Evolutionary conservation across 805 yeast species (phyloP).

Genomic region (Suhomyces canberraensis): DNA sequence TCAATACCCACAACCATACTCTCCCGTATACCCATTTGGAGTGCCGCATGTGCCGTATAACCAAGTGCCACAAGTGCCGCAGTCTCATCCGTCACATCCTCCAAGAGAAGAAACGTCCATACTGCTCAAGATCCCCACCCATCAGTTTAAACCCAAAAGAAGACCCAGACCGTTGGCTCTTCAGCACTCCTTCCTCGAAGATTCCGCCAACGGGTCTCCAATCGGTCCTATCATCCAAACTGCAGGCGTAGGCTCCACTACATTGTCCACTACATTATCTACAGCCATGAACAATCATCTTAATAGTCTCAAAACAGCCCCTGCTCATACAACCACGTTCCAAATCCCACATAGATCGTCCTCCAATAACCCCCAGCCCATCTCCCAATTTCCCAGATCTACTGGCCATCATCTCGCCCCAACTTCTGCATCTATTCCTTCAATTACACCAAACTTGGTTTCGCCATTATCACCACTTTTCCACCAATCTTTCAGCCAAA

Average conservation of each 20-base stretch:
- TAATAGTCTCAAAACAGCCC: constrained; percentile 10
- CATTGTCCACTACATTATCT: background rate
- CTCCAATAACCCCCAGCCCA: too few species aligned
- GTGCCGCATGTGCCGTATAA: constrained; percentile 3
- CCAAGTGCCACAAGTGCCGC: constrained; percentile 1
- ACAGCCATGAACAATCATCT: constrained; percentile 1
- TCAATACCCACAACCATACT: constrained; percentile 4
- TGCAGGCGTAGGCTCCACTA: constrained; percentile 3
- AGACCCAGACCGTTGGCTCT: constrained; percentile 40
- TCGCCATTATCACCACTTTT: constrained; percentile 41
- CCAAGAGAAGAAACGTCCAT: background rate
- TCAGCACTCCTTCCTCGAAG: constrained; percentile 28
- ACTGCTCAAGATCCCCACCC: constrained; percentile 19
- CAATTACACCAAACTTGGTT: constrained; percentile 29
- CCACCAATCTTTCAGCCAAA: constrained; percentile 34
- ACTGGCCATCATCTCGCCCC: too few species aligned
- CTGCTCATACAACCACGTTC: constrained; percentile 13
- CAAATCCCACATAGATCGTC: constrained; percentile 6
- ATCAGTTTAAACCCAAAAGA: constrained; percentile 34
- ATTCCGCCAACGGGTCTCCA: constrained; percentile 8
- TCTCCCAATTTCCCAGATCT: too few species aligned
- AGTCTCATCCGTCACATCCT: background rate
- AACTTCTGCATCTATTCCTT: constrained; percentile 4
- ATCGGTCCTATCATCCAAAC: constrained; percentile 4
- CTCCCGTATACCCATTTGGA: background rate